phyloP scores from a whole-genome alignment of 345 rosid species.

The Acer negundo region DNA sequence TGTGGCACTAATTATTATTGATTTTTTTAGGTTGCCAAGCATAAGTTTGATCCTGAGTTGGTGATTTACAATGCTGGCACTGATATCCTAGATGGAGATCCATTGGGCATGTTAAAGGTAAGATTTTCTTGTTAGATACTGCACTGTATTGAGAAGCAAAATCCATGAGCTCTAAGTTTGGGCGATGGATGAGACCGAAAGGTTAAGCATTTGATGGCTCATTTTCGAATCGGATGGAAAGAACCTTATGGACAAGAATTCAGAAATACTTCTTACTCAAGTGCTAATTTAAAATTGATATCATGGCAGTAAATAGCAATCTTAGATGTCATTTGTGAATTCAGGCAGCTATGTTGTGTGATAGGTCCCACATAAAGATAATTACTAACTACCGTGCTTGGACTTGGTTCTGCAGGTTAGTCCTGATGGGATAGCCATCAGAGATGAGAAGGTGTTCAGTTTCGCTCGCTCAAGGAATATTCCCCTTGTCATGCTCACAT shows the following conservation, averaged over 20 bases:
- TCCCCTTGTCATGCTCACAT: constrained; percentile 88
- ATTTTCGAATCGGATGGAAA: not conserved
- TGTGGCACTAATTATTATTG: constrained; percentile 4
- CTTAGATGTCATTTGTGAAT: not conserved
- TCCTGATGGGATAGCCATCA: constrained; percentile 65
- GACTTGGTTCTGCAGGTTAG: constrained; percentile 56
- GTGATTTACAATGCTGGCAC: constrained; percentile 95
- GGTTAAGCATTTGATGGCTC: not conserved
- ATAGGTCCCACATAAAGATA: not conserved
- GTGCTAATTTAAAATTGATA: not conserved
- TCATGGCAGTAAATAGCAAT: not conserved
- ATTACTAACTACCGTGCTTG: not conserved
- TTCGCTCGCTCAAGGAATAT: constrained; percentile 73
- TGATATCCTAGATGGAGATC: constrained; percentile 95
- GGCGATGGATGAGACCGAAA: not conserved
- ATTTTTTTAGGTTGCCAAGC: constrained; percentile 60
- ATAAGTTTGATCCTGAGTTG: constrained; percentile 71
- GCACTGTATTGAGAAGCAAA: not conserved
- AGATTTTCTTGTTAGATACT: not conserved
- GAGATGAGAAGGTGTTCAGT: constrained; percentile 89
- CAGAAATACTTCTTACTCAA: not conserved
- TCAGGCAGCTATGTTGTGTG: not conserved
- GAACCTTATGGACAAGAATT: not conserved
- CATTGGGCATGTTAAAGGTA: constrained; percentile 87
- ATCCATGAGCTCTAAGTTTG: not conserved